Percentiles rank a stretch among this genome's conserved stretches.
These are phyloP conservation scores for Colletotrichum sp. DNA, from an alignment of 2,329 filamentous ascomycete genomes.

Conservation along the genomic window DNA sequence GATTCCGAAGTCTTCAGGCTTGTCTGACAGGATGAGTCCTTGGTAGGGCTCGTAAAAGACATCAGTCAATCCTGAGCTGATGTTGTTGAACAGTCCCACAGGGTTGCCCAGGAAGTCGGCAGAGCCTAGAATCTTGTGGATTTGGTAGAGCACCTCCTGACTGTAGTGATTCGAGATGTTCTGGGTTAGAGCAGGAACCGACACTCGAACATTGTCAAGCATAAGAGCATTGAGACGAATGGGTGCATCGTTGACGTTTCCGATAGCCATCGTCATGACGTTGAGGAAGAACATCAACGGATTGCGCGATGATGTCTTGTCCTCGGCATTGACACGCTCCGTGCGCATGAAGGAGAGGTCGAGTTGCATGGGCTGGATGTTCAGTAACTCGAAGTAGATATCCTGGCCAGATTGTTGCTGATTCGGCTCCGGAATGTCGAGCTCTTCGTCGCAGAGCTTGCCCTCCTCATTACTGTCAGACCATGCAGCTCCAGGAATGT, in stretches of 20 bases:
- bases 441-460: constrained; percentile 83
- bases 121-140: constrained; percentile 96
- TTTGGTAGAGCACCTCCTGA: constrained; percentile 92
- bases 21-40: constrained; percentile 93
- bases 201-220: constrained; percentile 93
- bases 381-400: constrained; percentile 96
- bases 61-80: constrained; percentile 94
- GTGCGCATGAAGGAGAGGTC: constrained; percentile 97
- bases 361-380: constrained; percentile 97
- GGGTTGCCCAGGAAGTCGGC: constrained; percentile 98
- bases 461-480: constrained; percentile 78
- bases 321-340: constrained; percentile 93
- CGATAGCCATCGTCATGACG: constrained; percentile 98
- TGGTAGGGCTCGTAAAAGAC: constrained; percentile 99
- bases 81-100: constrained; percentile 96
- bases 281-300: constrained; percentile 99
- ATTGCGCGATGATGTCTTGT: constrained; percentile 88
- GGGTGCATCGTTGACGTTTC: constrained; percentile 97
- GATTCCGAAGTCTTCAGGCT: constrained; percentile 91
- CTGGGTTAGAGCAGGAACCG: constrained; percentile 79
- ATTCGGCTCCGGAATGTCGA: constrained; percentile 92
- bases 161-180: constrained; percentile 96
- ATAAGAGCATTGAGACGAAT: constrained; percentile 92
- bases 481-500: constrained; percentile 90
- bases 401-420: constrained; percentile 86